Base-by-base conservation (phyloP, 148 eudicot species). In the Camellia granthamiana region DNA sequence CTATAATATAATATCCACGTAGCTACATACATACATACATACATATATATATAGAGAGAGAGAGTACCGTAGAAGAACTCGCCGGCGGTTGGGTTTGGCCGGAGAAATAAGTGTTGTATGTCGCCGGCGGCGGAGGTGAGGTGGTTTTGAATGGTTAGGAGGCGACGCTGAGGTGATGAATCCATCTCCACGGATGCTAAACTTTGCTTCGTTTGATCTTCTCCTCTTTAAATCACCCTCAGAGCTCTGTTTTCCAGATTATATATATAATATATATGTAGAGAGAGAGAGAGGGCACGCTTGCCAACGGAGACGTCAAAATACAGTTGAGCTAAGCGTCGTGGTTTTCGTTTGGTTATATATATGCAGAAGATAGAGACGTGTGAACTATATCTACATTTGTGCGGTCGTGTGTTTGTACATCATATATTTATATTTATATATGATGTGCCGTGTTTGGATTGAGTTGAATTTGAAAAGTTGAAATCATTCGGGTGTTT, bases 141-240 rank as follows among this genome's bases (percentile, higher is more conserved):
- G 69, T 93, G 97, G 59, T 85, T 82, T 43, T 78, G 88, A 70
- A 93, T 83, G 5, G 89, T 83, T 49, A 80, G 82, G 81, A 91
- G 85, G 54, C 97, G 90, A 18, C 93, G 91, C 47, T 89, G 78
- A 19, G 93, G 87, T 55, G 84, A 15, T 4, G 87, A 79, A 67
- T 91, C 92, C 94, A 91, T 89, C 67, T 91, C 92, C 94, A 91
- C 88, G 77, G 76, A 78, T 51, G 62, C 30, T 55, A 15, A 9
- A 49, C 6, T 47, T 30, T 18, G 69, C 23, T 21, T 41, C 30
- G 62, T 69, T 56, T 38, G 77, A 55, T 2, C n/a, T 16, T 23
- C 18, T 74, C 46, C 18, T 55, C 55, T 15, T 41, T 4, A 3
- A 68, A 30, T 7, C 38, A 30, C 38, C 65, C 18, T 14, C 44